Conservation (phyloP, 1,284 basidiomycete species). For the Trichosporon sp. region DNA sequence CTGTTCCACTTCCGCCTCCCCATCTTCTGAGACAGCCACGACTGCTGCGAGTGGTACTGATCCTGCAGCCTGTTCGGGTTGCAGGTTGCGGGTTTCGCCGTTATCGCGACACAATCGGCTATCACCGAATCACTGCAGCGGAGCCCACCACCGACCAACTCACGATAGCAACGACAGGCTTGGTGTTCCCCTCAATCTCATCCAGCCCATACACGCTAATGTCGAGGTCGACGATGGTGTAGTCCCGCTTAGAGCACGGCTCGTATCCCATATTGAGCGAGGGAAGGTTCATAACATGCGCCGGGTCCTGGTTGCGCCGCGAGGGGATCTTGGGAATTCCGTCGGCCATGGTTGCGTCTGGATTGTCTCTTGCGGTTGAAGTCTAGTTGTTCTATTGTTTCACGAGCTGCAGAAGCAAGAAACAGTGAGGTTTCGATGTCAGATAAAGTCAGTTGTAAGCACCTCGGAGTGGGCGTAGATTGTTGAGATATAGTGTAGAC, state of each 20-base stretch:
- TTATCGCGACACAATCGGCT: no score
- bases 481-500: no score
- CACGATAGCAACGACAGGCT: constrained; percentile 33
- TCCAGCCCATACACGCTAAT: constrained; percentile 36
- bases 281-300: constrained; percentile 27
- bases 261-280: constrained; percentile 25
- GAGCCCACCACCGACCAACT: constrained; percentile 7
- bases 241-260: constrained; percentile 13
- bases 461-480: no score
- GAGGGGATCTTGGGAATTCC: constrained; percentile 16
- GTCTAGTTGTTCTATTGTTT: background rate
- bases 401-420: no score
- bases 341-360: background rate
- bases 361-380: background rate
- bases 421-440: no score
- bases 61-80: no score
- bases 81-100: no score
- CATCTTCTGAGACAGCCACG: no score
- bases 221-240: constrained; percentile 32
- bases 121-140: no score
- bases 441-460: no score
- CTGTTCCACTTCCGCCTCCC: no score
- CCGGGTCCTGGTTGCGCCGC: constrained; percentile 19
- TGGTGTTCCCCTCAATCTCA: constrained; percentile 27
- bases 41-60: no score